Base-by-base conservation (phyloP, 2,329 filamentous ascomycete species). In the Phyllosticta citribraziliensis region DNA sequence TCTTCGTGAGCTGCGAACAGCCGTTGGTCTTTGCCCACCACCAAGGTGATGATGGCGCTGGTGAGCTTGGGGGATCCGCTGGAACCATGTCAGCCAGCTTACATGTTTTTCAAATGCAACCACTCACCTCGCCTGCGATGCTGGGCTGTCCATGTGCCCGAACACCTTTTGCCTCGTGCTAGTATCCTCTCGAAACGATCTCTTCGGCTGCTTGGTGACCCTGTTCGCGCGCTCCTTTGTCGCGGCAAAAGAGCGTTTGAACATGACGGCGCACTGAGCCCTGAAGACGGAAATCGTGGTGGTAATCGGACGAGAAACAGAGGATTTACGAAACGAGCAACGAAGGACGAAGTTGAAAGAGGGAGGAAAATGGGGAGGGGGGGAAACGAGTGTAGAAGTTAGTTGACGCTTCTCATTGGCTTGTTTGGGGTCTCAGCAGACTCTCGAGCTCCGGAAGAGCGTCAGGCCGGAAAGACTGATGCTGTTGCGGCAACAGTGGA, bases 1-100 rank as follows among this genome's bases (percentile, higher is more conserved):
- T 96, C 89, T 81, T 97, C 90, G 77, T 97, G 92, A 71, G 91
- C 92, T 69, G 92, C 92, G 81, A 97, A 97, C 74, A 96, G 82
- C 70, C 92, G 88, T 73, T 88, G 88, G 71, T 96, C 91, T 69
- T 79, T 79, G 68, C 92, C 92, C 72, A 97, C 86, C 67, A 88
- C 86, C 68, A 97, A 80, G 63, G 91, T 96, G 76, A 96, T 82
- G 76, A 96, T 95, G 71, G 91, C 88, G 67, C 81, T 83, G 68
- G 82, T 82, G 69, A 85, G 78, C 68, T 71, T 77, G 58, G 78
- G 78, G 52, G 78, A 80, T 64, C 67, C 71, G 63, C 71, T 69
- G 59, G 33, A 55, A n/a, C 59, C 30, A 19, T 22, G 53, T 55
- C 55, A 56, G 55, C 24, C 11, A 17, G 17, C 22, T 11, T n/a